These are phyloP conservation scores for Inonotus hispidus DNA, from an alignment of 1,284 basidiomycete species.

Conservation along the genomic window DNA sequence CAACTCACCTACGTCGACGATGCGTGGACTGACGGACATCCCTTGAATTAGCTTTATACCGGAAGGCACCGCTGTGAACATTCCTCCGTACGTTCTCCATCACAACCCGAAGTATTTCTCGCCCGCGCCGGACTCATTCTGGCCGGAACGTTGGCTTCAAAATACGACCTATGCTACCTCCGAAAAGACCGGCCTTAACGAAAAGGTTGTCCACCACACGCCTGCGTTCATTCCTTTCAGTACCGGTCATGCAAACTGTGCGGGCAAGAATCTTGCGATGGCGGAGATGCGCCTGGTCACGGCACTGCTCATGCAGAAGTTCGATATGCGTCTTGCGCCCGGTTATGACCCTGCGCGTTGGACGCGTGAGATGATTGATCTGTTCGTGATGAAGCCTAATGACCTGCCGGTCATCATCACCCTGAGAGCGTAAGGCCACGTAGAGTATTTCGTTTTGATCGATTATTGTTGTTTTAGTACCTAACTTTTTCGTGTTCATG, in stretches of 20 bases:
- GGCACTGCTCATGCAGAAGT: slow-evolving; percentile 27
- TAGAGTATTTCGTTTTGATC: not conserved
- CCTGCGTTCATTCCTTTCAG: slow-evolving; percentile 35
- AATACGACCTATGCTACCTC: not conserved
- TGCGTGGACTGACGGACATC: not conserved
- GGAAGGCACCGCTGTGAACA: slow-evolving; percentile 42
- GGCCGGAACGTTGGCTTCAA: slow-evolving; percentile 39
- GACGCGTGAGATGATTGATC: slow-evolving; percentile 1
- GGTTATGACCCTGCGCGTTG: slow-evolving; percentile 7
- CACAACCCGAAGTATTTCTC: slow-evolving; percentile 35
- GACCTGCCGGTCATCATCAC: slow-evolving; percentile 8
- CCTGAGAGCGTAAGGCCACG: not conserved
- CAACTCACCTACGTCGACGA: not conserved
- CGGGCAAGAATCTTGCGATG: slow-evolving; percentile 30
- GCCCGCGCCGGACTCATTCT: slow-evolving; percentile 34
- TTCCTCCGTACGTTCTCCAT: slow-evolving; percentile 45
- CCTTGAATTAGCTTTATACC: slow-evolving; percentile 38
- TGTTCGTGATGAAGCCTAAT: slow-evolving; percentile 10
- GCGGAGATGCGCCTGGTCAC: slow-evolving; percentile 30
- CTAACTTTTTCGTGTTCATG: no score
- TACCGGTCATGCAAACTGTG: slow-evolving; percentile 32
- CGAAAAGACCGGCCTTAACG: not conserved
- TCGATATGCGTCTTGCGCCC: slow-evolving; percentile 21
- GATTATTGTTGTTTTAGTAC: not conserved
- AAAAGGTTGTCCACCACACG: slow-evolving; percentile 26